Evolutionary conservation across 2,329 filamentous ascomycete genomes (phyloP), one percentile per base, ranked within the genome.

Genomic region (Coniosporium tulheliwenetii): DNA sequence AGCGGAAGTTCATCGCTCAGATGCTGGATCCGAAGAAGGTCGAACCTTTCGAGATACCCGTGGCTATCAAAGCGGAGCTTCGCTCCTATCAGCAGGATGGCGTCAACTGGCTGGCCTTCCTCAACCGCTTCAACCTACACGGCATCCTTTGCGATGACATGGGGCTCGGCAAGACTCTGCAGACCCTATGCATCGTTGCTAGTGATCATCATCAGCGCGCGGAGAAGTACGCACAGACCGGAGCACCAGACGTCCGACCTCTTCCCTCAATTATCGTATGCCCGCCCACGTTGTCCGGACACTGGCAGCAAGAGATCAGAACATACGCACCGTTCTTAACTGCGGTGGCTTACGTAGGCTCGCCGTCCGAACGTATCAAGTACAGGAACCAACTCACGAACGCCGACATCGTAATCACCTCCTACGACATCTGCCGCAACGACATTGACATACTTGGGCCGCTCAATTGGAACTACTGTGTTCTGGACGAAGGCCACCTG

Each of bases 71-170:
- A 61, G 93, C 91, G 0, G 85, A 93, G 53, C 73, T 98, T 39
- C 84, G 91, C 47, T 93, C 87, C 0, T 98, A 98, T 56, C 93
- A 98, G 59, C 91, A 98, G 60, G 91, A 98, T 41, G 91, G 91
- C 57, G 89, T 98, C 55, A 98, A 98, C 57, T 98, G 91, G 91
- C 75, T 98, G 39, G 80, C 93, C 42, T 98, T 98, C 65, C 78
- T 98, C 50, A 98, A 98, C 59, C 87, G 87, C 43, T 98, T 96
- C 57, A 89, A 98, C 53, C 75, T 98, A 1, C 93, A 98, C 52
- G 91, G 91, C 38, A 95, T 98, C 60, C 83, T 98, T 44, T 98
- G 91, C 57, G 91, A 98, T 54, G 91, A 98, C 59, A 98, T 98
- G 91, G 91, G 91, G 54, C 81, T 98, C 26, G 91, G 91, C 39